These are phyloP conservation scores for Sordariomycetes sp. DNA, from an alignment of 2,329 filamentous ascomycete genomes.

Conservation along the genomic window DNA sequence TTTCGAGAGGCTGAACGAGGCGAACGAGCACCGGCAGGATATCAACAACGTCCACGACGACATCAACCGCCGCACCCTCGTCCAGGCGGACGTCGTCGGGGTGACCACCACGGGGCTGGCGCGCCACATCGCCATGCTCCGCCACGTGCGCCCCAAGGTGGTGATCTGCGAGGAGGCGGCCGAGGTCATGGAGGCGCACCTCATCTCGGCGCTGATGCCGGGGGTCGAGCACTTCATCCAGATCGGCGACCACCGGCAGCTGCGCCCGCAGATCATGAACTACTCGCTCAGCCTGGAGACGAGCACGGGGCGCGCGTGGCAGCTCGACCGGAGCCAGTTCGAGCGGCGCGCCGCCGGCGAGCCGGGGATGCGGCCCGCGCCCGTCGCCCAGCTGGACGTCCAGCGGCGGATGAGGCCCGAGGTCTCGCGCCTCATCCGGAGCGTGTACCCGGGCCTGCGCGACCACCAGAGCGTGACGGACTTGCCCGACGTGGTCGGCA, in stretches of 20 bases:
- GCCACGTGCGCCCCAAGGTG: conserved; percentile 42
- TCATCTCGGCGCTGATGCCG: conserved; percentile 46
- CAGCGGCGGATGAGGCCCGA: conserved; percentile 63
- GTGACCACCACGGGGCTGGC: conserved; percentile 64
- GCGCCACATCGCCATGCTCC: conserved; percentile 43
- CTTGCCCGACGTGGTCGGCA: conserved; percentile 40
- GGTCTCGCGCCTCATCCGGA: conserved; percentile 47
- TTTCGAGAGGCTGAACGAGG: conserved; percentile 21
- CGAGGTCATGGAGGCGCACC: conserved; percentile 51
- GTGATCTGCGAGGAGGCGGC: conserved; percentile 63
- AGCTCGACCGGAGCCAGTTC: conserved; percentile 48
- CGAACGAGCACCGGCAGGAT: conserved; percentile 27
- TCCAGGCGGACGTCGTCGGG: conserved; percentile 49
- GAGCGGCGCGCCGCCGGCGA: conserved; percentile 35
- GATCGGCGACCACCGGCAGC: conserved; percentile 65
- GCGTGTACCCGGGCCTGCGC: conserved; percentile 49
- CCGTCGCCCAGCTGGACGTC: background rate
- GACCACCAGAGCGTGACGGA: conserved; percentile 40
- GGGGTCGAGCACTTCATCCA: conserved; percentile 52
- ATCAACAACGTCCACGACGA: conserved; percentile 33
- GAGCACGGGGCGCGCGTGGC: conserved; percentile 24
- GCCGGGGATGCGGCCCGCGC: background rate
- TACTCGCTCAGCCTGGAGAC: conserved; percentile 48
- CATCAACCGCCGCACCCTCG: conserved; percentile 29
- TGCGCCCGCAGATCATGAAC: conserved; percentile 56